Evolutionary conservation across 192 early-diverging fungal species (phyloP).

Genomic region (Backusella tuberculispora): DNA sequence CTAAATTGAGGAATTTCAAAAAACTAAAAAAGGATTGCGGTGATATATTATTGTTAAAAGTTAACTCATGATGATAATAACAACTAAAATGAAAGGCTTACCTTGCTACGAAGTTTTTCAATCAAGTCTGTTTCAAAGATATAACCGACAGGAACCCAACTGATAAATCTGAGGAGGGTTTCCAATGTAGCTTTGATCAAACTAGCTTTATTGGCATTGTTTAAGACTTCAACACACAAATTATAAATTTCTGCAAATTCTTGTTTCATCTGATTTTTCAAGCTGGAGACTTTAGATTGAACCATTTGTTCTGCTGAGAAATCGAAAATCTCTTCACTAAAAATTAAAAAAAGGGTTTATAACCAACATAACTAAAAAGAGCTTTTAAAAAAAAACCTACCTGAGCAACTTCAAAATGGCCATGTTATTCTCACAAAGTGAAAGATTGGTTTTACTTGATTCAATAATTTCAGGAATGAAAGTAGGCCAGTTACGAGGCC

Average conservation of each 20-base stretch:
- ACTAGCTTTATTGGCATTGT: constrained; percentile 87
- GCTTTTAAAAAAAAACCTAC: constrained; percentile 42
- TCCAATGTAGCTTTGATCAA: constrained; percentile 92
- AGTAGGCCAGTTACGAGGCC: constrained; percentile 98
- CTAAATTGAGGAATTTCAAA: constrained; percentile 85
- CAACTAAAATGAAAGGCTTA: constrained; percentile 35
- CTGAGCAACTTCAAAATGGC: constrained; percentile 96
- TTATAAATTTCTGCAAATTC: constrained; percentile 96
- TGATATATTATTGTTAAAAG: too few relatives aligned
- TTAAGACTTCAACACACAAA: constrained; percentile 92
- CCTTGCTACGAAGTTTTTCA: constrained; percentile 76
- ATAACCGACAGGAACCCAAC: constrained; percentile 98
- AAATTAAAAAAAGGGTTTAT: neutral
- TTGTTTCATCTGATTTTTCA: constrained; percentile 94
- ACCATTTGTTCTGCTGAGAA: constrained; percentile 99
- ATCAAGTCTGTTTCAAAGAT: constrained; percentile 97
- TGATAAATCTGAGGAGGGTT: constrained; percentile 93
- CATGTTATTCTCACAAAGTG: constrained; percentile 99
- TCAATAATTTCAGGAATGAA: constrained; percentile 98
- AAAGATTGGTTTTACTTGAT: constrained; percentile 89
- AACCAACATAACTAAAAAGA: too few relatives aligned
- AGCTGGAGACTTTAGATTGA: constrained; percentile 88
- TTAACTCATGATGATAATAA: neutral
- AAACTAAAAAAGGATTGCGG: constrained; percentile 61
- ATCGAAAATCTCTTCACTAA: constrained; percentile 99